A percentile compares a stretch with the other conserved stretches of the same genome.
phyloP scores from a whole-genome alignment of 2,329 filamentous ascomycete species.

The Ascochyta lentis region DNA sequence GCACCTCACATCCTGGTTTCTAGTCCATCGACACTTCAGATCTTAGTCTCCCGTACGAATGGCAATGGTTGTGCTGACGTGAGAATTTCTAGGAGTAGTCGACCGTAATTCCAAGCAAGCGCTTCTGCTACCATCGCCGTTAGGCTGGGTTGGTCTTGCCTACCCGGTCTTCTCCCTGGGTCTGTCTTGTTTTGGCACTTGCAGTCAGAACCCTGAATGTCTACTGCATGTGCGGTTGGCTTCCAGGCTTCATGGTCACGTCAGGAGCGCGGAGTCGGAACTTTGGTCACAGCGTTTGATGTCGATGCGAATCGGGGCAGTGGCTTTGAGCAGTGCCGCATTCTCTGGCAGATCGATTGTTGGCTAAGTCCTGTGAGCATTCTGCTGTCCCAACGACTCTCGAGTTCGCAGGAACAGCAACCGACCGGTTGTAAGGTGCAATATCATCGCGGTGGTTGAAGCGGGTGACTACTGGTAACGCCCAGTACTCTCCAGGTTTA shows the following conservation, averaged over 20 bases:
- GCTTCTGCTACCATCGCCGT: conserved; percentile 40
- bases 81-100: not conserved
- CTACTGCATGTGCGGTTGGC: conserved; percentile 17
- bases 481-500: conserved; percentile 47
- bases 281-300: conserved; percentile 48
- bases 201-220: not conserved
- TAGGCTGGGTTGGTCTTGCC: conserved; percentile 58
- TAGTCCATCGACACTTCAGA: not conserved
- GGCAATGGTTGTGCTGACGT: not conserved
- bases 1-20: too few species aligned
- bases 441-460: conserved; percentile 58
- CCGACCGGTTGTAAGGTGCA: conserved; percentile 58
- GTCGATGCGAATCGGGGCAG: conserved; percentile 57
- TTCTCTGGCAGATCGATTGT: not conserved
- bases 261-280: conserved; percentile 57
- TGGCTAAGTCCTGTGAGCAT: not conserved
- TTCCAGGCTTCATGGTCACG: conserved; percentile 60
- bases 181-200: conserved; percentile 55
- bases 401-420: conserved; percentile 59
- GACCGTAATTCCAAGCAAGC: conserved; percentile 49
- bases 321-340: conserved; percentile 50
- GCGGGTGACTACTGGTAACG: conserved; percentile 54
- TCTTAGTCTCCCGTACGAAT: not conserved
- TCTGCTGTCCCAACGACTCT: conserved; percentile 51
- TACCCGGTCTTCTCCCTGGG: conserved; percentile 53